phyloP scores from a whole-genome alignment of 352 stramenopile genomes.

The Thraustotheca clavata region DNA sequence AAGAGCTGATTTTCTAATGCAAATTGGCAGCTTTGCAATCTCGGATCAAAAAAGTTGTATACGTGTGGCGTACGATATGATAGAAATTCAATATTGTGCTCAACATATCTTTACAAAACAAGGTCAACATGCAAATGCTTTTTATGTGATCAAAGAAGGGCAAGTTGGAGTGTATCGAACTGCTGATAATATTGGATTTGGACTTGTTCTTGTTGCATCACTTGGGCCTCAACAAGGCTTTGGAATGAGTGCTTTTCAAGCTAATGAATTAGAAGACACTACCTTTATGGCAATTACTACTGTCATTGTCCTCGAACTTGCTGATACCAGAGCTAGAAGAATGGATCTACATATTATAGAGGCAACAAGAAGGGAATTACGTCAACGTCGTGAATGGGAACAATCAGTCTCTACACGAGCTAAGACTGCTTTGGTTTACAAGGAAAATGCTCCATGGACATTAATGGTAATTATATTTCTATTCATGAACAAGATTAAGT shows the following conservation, averaged over 20 bases:
- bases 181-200: background rate
- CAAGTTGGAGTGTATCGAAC: slow-evolving; percentile 51
- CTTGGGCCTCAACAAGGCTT: slow-evolving; percentile 10
- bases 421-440: background rate
- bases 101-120: slow-evolving; percentile 57
- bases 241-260: background rate
- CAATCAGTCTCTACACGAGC: background rate
- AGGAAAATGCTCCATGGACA: background rate
- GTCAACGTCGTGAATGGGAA: background rate
- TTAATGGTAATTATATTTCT: background rate
- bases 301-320: slow-evolving; percentile 4
- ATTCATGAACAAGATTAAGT: background rate
- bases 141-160: slow-evolving; percentile 63
- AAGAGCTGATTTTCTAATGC: slow-evolving; percentile 51
- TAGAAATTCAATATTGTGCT: slow-evolving; percentile 43
- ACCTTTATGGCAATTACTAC: slow-evolving; percentile 14
- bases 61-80: slow-evolving; percentile 57
- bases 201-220: background rate
- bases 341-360: slow-evolving; percentile 5
- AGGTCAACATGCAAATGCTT: slow-evolving; percentile 32
- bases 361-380: background rate
- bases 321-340: background rate
- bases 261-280: background rate
- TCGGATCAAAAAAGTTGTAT: slow-evolving; percentile 65
- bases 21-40: slow-evolving; percentile 46